Conservation (phyloP, 2,329 filamentous ascomycete genomes). For the Aspergillus japonicus region DNA sequence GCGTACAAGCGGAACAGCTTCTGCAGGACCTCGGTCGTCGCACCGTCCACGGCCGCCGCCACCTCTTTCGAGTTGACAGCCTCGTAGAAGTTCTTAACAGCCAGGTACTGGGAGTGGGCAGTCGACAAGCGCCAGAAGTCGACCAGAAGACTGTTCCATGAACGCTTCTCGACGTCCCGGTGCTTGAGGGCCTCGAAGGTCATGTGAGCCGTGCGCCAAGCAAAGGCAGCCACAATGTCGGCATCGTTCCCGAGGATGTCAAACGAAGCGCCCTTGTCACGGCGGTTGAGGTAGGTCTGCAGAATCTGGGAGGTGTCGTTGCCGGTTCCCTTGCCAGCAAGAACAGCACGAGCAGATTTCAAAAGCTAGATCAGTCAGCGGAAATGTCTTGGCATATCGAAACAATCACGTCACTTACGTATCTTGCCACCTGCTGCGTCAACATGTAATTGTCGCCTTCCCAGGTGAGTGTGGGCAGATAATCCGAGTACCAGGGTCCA, state of each 20-base stretch:
- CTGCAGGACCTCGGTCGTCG: slow-evolving; percentile 60
- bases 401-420: slow-evolving; percentile 45
- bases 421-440: slow-evolving; percentile 74
- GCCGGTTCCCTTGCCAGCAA: slow-evolving; percentile 61
- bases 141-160: slow-evolving; percentile 74
- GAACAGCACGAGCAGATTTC: slow-evolving; percentile 69
- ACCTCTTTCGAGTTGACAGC: slow-evolving; percentile 59
- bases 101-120: slow-evolving; percentile 72
- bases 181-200: slow-evolving; percentile 75
- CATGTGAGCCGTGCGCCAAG: slow-evolving; percentile 71
- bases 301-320: slow-evolving; percentile 71
- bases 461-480: slow-evolving; percentile 69
- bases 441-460: slow-evolving; percentile 83
- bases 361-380: slow-evolving; percentile 52
- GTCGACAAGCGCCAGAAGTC: slow-evolving; percentile 76
- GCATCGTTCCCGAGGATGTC: slow-evolving; percentile 69
- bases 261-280: slow-evolving; percentile 70
- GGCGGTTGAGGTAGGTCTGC: slow-evolving; percentile 61
- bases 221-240: slow-evolving; percentile 71
- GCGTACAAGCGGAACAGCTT: slow-evolving; percentile 67
- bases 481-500: slow-evolving; percentile 71
- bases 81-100: slow-evolving; percentile 77
- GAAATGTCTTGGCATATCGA: background rate
- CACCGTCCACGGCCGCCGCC: slow-evolving; percentile 54
- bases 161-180: slow-evolving; percentile 70